Evolutionary conservation across 179 eudicot genomes (phyloP).

Genomic region (Spinacia oleracea): DNA sequence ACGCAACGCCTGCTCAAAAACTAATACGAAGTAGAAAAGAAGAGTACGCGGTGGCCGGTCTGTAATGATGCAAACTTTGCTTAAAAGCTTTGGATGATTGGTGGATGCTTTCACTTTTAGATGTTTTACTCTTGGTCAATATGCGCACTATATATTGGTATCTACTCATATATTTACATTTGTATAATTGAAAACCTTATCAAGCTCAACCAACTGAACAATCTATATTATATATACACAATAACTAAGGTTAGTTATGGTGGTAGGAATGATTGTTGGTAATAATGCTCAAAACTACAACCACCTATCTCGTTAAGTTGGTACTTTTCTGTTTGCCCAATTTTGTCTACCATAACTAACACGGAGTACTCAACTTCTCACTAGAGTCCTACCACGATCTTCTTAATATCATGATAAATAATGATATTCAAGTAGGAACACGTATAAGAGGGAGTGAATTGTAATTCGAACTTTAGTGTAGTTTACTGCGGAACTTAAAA

Average conservation of each 20-base stretch:
- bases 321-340: slow-evolving; percentile 9
- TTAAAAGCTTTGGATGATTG: slow-evolving; percentile 36
- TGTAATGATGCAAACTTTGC: slow-evolving; percentile 40
- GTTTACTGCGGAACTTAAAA: too few species aligned
- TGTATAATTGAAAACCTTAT: slow-evolving; percentile 24
- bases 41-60: slow-evolving; percentile 13
- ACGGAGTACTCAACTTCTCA: too few species aligned
- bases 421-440: too few species aligned
- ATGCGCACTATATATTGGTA: background rate
- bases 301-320: slow-evolving; percentile 10
- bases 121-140: slow-evolving; percentile 17
- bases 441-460: too few species aligned
- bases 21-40: background rate
- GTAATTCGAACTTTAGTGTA: too few species aligned
- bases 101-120: slow-evolving; percentile 12
- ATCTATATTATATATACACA: background rate
- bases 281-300: slow-evolving; percentile 23
- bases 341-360: background rate
- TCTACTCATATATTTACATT: slow-evolving; percentile 9
- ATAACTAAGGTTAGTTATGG: slow-evolving; percentile 23
- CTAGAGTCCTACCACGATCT: too few species aligned
- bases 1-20: too few species aligned
- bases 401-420: too few species aligned
- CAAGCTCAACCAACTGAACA: slow-evolving; percentile 22
- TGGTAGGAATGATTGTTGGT: slow-evolving; percentile 27